Evolutionary conservation across 768 basidiomycete species (phyloP).

Genomic region (Gymnopilus junonius): DNA sequence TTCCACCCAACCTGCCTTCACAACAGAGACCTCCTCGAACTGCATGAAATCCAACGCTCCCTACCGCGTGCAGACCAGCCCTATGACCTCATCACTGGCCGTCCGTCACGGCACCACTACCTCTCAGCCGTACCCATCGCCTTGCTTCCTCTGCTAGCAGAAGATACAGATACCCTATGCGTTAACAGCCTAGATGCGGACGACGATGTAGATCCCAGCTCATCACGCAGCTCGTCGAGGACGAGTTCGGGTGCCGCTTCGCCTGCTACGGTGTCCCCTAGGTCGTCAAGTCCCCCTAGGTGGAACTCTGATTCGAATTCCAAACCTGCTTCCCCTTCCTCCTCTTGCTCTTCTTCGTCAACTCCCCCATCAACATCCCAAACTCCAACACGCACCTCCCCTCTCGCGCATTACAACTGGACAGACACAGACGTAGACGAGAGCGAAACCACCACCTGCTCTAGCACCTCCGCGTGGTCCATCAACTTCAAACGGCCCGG

Average conservation of each 20-base stretch:
- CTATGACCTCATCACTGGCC: slow-evolving; percentile 44
- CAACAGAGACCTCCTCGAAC: slow-evolving; percentile 64
- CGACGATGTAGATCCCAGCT: neutral
- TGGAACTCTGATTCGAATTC: neutral
- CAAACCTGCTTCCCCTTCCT: neutral
- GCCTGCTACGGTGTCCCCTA: neutral
- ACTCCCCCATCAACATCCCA: neutral
- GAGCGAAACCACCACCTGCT: neutral
- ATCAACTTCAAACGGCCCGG: slow-evolving; percentile 20
- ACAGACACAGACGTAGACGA: neutral
- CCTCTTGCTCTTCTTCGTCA: neutral
- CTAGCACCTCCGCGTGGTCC: slow-evolving; percentile 14
- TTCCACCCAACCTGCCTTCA: neutral
- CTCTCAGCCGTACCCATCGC: slow-evolving; percentile 64
- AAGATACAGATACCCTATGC: slow-evolving; percentile 16
- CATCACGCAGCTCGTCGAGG: neutral
- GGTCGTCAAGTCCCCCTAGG: neutral
- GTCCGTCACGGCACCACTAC: slow-evolving; percentile 43
- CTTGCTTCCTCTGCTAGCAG: slow-evolving; percentile 58
- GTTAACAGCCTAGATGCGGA: neutral
- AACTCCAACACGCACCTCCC: neutral
- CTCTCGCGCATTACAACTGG: neutral
- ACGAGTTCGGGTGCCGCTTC: neutral
- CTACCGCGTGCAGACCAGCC: slow-evolving; percentile 62
- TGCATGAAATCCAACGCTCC: slow-evolving; percentile 70